Percentiles rank a stretch among this genome's conserved stretches.
These are phyloP conservation scores for Malus asiatica DNA, from an alignment of 306 rosid species.

Conservation along the genomic window DNA sequence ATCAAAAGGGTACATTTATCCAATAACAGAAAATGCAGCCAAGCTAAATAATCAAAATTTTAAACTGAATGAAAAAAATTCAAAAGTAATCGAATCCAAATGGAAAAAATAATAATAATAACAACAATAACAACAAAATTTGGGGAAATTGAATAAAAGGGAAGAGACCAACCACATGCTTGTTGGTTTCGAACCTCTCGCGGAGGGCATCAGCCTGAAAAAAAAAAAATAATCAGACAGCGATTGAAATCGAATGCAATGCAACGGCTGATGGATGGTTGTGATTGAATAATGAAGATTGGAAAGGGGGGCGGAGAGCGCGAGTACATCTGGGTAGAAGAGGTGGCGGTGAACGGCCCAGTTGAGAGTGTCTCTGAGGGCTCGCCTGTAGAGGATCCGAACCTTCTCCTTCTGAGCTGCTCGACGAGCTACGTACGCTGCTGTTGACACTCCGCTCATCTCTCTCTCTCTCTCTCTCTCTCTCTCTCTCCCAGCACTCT, in stretches of 20 bases:
- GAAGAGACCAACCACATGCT: conserved; percentile 56
- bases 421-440: conserved; percentile 67
- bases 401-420: conserved; percentile 95
- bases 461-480: conserved; percentile 8
- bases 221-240: background rate
- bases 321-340: conserved; percentile 67
- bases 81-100: background rate
- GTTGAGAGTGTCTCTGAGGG: conserved; percentile 88
- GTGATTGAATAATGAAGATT: background rate
- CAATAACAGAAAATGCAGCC: background rate
- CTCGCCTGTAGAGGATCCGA: conserved; percentile 84
- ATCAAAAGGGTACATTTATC: background rate
- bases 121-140: background rate
- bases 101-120: too few species aligned
- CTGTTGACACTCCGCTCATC: conserved; percentile 46
- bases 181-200: conserved; percentile 73
- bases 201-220: conserved; percentile 81
- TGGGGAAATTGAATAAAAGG: background rate
- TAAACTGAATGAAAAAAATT: background rate
- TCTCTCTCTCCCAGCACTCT: background rate
- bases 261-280: background rate
- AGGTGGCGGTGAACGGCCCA: conserved; percentile 99
- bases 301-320: background rate
- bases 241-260: background rate
- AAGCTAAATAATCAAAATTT: background rate